Evolutionary conservation across 768 basidiomycete genomes (phyloP), one percentile per base, ranked within the genome.

Genomic region (Naganishia friedmannii): DNA sequence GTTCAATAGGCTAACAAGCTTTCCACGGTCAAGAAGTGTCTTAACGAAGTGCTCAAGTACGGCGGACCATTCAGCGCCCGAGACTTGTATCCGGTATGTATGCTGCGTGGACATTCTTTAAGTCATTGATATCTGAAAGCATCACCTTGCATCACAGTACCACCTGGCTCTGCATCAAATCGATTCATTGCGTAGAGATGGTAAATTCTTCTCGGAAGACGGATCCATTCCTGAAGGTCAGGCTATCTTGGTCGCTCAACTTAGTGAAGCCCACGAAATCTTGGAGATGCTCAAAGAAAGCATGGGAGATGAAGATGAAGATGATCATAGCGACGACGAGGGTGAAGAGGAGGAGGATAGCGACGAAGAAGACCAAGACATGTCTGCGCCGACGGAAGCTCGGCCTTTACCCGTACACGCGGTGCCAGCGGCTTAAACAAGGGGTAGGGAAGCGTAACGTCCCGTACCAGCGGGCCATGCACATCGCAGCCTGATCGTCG

Each of bases 161-260:
- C 93, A 95, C 83, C 86, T 95, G 19, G 93, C 92, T 12, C 84
- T 95, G 55, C 90, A 93, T 80, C 94, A 98, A 83, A 95, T 98
- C 73, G 95, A 98, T 80, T 89, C 88, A 0, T 84, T 96, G 83
- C 86, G 94, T 54, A 89, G 88, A 80, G 96, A 99, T 71, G 96
- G 95, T 51, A 93, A 91, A 77, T 98, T 98, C 76, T 83, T 93
- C 29, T 91, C 92, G 28, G 84, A 86, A 21, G 94, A 96, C 75
- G 94, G 95, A 0, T 84, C 85, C 31, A 87, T 98, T 74, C 95
- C 95, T 0, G 95, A 98, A 80, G 95, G 95, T 2, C 95, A 98
- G 79, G 95, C 92, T 17, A 92, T 95, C 74, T 86, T 98, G 66
- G 93, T 93, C 85, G 94, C 95, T 3, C 93, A 97, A 80, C 83